Evolutionary conservation across 305 asterid species (phyloP), one percentile per base, ranked within the genome.

Genomic region (Solanum chacoense): DNA sequence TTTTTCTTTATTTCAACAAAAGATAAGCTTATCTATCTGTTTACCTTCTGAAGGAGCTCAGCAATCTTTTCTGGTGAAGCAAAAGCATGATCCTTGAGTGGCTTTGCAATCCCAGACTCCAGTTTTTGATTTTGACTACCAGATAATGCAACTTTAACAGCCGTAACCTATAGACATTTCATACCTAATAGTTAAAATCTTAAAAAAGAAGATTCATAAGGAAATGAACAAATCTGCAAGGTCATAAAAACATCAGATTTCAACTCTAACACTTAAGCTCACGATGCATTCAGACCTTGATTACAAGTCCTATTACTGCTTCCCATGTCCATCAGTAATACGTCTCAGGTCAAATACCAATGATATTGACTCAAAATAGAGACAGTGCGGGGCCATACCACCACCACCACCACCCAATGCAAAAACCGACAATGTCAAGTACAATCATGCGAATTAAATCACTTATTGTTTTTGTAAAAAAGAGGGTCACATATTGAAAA

Each of bases 31-130:
- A 87, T 76, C 40, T n/a, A 77, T 77, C 80, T 28, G 81, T 87
- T 50, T 93, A 96, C 99, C 99, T 98, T 96, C 88, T 95, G 96
- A 81, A 96, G 93, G 88, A 98, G 92, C 90, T 98, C 99, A 24
- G 95, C 95, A 85, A 95, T 96, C 92, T 96, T 98, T 85, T 94
- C 99, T 26, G 98, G 99, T 90, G 98, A 91, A 71, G 99, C 99
- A 85, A 98, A 98, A 86, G 98, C 99, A 86, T 98, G 99, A 90
- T 95, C 98, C 90, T 92, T 96, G 85, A 98, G 98, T 40, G 98
- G 98, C 91, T 92, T 98, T 83, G 92, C 92, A 89, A 95, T 90
- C 89, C 95, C 91, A 89, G 96, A 94, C 59, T 93, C 98, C 37
- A 37, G 42, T 90, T 93, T 95, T 50, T 92, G 93, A 90, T 93